Evolutionary conservation across 2,329 filamentous ascomycete genomes (phyloP).

Genomic region (Coniochaeta hoffmannii): DNA sequence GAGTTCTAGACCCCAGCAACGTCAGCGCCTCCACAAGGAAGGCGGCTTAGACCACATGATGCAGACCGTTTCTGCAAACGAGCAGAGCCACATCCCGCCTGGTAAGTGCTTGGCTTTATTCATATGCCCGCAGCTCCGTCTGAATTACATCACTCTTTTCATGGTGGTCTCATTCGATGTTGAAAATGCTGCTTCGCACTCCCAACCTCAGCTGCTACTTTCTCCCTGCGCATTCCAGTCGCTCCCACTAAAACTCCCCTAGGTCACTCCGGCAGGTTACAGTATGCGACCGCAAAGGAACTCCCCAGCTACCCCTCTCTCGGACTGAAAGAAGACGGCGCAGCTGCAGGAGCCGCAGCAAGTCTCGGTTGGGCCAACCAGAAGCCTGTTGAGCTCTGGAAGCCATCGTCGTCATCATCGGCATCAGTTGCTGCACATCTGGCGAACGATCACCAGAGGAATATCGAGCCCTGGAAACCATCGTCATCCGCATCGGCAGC

Average conservation of each 20-base stretch:
- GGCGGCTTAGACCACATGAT: constrained; percentile 1
- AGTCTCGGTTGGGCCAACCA: constrained; percentile 65
- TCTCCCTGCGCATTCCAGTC: background rate
- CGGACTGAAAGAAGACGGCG: constrained; percentile 47
- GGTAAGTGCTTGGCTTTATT: background rate
- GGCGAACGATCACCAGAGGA: constrained; percentile 20
- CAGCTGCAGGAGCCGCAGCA: constrained; percentile 68
- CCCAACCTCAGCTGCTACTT: background rate
- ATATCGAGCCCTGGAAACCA: constrained; percentile 42
- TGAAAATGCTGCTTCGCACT: background rate
- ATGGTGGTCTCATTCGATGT: background rate
- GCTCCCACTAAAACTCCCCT: background rate
- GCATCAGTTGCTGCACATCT: constrained; percentile 31
- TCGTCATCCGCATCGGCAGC: constrained; percentile 45
- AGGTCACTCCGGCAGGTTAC: constrained; percentile 39
- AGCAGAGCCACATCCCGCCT: background rate
- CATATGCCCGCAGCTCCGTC: background rate
- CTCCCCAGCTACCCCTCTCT: constrained; percentile 67
- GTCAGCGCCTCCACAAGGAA: background rate
- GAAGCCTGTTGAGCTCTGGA: constrained; percentile 59
- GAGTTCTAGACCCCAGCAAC: background rate
- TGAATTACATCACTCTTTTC: background rate
- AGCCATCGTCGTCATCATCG: constrained; percentile 41
- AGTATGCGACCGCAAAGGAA: constrained; percentile 64
- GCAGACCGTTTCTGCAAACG: background rate